Percentiles rank a stretch among this genome's conserved stretches.
Evolutionary conservation across 805 yeast genomes (phyloP).

Genomic region (Wickerhamomyces queroliae): DNA sequence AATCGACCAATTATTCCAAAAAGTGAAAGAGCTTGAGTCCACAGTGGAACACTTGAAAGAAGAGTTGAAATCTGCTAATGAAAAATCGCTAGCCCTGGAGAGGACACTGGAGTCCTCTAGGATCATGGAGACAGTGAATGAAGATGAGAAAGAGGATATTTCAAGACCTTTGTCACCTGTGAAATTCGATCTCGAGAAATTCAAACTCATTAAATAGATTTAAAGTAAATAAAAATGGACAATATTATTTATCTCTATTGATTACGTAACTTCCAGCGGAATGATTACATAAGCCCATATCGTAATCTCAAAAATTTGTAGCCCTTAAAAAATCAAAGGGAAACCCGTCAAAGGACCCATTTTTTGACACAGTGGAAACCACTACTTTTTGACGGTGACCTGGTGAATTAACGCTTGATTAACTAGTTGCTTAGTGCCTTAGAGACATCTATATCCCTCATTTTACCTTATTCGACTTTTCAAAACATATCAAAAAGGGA

Average conservation of each 20-base stretch:
- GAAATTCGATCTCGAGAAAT: slow-evolving; percentile 15
- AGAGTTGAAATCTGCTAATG: neutral
- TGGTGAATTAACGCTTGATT: too few relatives aligned
- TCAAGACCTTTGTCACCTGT: slow-evolving; percentile 16
- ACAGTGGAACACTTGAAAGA: neutral
- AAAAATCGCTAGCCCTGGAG: neutral
- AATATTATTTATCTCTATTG: neutral
- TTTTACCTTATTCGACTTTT: too few relatives aligned
- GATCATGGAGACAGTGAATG: neutral
- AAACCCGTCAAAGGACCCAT: too few relatives aligned
- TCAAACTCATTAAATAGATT: slow-evolving; percentile 12
- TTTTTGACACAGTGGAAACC: too few relatives aligned
- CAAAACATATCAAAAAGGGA: neutral
- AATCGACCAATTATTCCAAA: neutral
- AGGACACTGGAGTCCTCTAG: neutral
- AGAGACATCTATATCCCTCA: too few relatives aligned
- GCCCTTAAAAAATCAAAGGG: too few relatives aligned
- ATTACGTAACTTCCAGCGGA: neutral
- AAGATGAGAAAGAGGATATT: neutral
- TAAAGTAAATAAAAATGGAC: neutral
- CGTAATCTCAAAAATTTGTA: too few relatives aligned
- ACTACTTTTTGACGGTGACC: too few relatives aligned
- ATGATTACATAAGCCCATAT: too few relatives aligned
- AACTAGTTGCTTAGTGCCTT: too few relatives aligned
- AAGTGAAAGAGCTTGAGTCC: neutral